phyloP scores from a whole-genome alignment of 495 filamentous ascomycete species.

The Aspergillus heteromorphus region DNA sequence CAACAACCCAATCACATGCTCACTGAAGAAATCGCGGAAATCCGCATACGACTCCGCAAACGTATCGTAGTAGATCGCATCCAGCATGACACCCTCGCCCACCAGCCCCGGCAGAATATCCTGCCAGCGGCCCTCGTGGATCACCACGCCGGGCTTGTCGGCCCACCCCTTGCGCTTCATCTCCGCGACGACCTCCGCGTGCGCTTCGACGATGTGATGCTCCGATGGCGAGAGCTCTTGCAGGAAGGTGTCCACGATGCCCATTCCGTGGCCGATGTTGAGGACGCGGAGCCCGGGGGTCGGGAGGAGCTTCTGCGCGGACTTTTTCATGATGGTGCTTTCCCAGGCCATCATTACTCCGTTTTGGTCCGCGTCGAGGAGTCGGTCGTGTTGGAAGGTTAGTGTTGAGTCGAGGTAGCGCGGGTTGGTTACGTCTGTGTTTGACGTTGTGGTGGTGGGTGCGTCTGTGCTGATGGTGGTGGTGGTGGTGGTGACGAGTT shows the following conservation, averaged over 20 bases:
- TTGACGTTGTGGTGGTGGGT: not conserved
- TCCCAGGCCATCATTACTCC: constrained; percentile 99
- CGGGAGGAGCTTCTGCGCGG: constrained; percentile 60
- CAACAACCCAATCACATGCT: constrained; percentile 75
- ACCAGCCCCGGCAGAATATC: constrained; percentile 69
- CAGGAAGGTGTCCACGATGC: constrained; percentile 85
- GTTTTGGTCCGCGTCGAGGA: constrained; percentile 76
- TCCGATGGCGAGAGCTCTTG: constrained; percentile 55
- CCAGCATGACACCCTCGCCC: constrained; percentile 64
- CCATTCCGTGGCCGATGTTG: constrained; percentile 95
- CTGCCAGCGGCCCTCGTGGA: constrained; percentile 80
- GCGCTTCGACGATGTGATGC: constrained; percentile 92
- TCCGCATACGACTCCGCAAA: constrained; percentile 90
- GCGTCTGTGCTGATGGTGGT: constrained; percentile 9
- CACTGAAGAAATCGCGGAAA: constrained; percentile 80
- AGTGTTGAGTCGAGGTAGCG: constrained; percentile 75
- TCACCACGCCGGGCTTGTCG: constrained; percentile 55
- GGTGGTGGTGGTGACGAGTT: not conserved
- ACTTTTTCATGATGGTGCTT: constrained; percentile 77
- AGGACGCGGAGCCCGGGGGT: constrained; percentile 62
- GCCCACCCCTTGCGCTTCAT: constrained; percentile 61
- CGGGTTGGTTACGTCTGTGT: constrained; percentile 47
- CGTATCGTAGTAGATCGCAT: constrained; percentile 97
- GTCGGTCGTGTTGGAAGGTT: constrained; percentile 64
- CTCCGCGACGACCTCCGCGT: constrained; percentile 70